Conservation (phyloP, 768 basidiomycete species). For the Mycena rosella region DNA sequence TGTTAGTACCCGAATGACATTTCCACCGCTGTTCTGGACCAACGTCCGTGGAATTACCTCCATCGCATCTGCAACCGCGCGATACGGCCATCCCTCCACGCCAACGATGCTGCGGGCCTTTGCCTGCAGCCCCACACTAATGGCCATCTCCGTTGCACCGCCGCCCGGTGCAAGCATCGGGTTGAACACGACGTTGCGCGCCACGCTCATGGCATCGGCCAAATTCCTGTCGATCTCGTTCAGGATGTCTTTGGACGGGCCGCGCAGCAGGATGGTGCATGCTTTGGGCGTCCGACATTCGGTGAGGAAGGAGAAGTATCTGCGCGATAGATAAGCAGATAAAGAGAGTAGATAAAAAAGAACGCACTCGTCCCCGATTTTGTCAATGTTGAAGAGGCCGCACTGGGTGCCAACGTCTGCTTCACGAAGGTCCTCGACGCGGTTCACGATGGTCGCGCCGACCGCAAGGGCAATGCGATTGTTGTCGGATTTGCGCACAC, state of each 20-base stretch:
- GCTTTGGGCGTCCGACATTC: slow-evolving; percentile 93
- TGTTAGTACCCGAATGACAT: slow-evolving; percentile 92
- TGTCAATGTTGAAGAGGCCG: slow-evolving; percentile 96
- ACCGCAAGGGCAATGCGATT: slow-evolving; percentile 97
- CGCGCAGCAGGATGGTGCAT: slow-evolving; percentile 97
- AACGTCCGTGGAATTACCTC: slow-evolving; percentile 97
- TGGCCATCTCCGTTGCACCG: slow-evolving; percentile 98
- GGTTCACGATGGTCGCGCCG: slow-evolving; percentile 97
- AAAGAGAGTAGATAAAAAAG: slow-evolving; percentile 38
- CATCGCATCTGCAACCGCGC: slow-evolving; percentile 95
- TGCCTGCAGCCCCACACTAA: slow-evolving; percentile 87
- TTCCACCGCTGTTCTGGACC: slow-evolving; percentile 95
- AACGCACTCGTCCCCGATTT: slow-evolving; percentile 92
- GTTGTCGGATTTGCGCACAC: slow-evolving; percentile 99
- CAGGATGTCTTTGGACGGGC: slow-evolving; percentile 97
- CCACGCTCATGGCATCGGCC: slow-evolving; percentile 97
- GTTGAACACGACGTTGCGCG: slow-evolving; percentile 97
- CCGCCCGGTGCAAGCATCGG: slow-evolving; percentile 95
- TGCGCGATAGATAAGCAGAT: slow-evolving; percentile 43
- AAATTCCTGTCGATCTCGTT: slow-evolving; percentile 99
- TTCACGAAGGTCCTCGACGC: slow-evolving; percentile 94
- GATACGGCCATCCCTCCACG: slow-evolving; percentile 91
- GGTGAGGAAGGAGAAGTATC: slow-evolving; percentile 98
- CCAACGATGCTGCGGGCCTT: slow-evolving; percentile 87
- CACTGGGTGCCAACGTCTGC: slow-evolving; percentile 93